A percentile compares a stretch with the other conserved stretches of the same genome.
Conservation (phyloP, 2,329 filamentous ascomycete genomes). For the Sporothrix pallida region DNA sequence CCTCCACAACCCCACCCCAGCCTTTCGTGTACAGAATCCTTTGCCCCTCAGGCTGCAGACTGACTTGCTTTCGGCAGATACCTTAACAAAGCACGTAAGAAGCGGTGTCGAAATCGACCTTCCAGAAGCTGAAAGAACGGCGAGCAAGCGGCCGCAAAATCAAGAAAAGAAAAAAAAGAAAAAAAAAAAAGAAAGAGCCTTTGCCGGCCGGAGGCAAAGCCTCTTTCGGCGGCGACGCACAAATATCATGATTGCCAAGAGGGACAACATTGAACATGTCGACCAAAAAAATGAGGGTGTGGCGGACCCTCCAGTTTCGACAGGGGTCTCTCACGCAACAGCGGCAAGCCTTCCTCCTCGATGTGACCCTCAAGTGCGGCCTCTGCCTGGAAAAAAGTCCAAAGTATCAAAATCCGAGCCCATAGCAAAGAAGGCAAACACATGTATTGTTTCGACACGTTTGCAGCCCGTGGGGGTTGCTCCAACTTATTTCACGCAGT, state of each 20-base stretch:
- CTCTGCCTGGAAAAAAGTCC: neutral
- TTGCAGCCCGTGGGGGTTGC: slow-evolving; percentile 17
- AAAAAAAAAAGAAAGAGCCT: neutral
- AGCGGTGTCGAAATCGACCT: slow-evolving; percentile 13
- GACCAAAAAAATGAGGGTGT: slow-evolving; percentile 26
- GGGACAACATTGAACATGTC: neutral
- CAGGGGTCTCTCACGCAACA: slow-evolving; percentile 25
- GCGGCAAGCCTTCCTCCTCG: slow-evolving; percentile 19
- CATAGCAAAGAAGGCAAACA: no score
- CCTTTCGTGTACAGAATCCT: neutral
- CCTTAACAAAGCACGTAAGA: slow-evolving; percentile 12
- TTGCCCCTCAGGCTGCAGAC: neutral
- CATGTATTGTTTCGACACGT: no score
- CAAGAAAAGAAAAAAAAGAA: neutral
- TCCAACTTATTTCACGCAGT: no score
- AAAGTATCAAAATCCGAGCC: neutral
- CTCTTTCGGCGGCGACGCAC: neutral
- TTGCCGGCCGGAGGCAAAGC: neutral
- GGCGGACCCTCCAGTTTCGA: slow-evolving; percentile 32
- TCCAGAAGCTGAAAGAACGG: neutral
- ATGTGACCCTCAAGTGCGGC: neutral
- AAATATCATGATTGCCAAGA: neutral
- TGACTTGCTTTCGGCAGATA: slow-evolving; percentile 19
- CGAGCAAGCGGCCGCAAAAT: no score
- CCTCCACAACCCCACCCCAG: slow-evolving; percentile 9